Evolutionary conservation across 805 yeast genomes (phyloP).

Genomic region (Brettanomyces sp.): DNA sequence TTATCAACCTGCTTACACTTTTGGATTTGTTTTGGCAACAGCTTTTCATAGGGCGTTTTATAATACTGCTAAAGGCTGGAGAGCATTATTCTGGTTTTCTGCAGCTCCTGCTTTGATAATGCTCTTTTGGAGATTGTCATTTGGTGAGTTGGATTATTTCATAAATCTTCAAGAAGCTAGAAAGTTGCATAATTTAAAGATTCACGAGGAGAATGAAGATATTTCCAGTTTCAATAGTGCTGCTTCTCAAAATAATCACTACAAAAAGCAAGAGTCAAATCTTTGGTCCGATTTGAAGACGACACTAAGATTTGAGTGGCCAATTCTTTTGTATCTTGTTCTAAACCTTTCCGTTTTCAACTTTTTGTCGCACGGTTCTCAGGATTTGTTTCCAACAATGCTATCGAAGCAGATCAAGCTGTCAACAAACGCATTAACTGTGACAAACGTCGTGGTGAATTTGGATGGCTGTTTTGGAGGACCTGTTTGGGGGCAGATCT

Average conservation of each 20-base stretch:
- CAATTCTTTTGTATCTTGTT: constrained; percentile 45
- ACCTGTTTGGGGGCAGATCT: constrained; percentile 43
- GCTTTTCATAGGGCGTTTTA: constrained; percentile 45
- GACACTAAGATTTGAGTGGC: constrained; percentile 47
- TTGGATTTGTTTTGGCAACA: constrained; percentile 48
- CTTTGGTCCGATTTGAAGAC: constrained; percentile 19
- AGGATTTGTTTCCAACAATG: constrained; percentile 63
- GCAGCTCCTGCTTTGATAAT: constrained; percentile 58
- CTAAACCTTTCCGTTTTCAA: constrained; percentile 63
- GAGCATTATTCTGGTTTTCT: constrained; percentile 65
- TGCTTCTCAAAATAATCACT: background rate
- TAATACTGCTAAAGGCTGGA: constrained; percentile 51
- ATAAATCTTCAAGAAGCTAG: constrained; percentile 22
- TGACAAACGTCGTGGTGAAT: constrained; percentile 55
- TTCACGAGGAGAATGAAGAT: constrained; percentile 3
- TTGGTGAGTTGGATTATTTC: constrained; percentile 55
- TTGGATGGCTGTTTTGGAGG: constrained; percentile 65
- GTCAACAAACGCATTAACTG: constrained; percentile 40
- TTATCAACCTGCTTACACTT: constrained; percentile 62
- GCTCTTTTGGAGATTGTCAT: constrained; percentile 44
- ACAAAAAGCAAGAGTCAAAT: constrained; percentile 1
- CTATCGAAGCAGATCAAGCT: constrained; percentile 38
- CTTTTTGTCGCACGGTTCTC: constrained; percentile 67
- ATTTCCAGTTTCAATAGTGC: background rate
- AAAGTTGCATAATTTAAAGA: constrained; percentile 13